Evolutionary conservation across 1,139 yeast genomes (phyloP), one percentile per base, ranked within the genome.

Genomic region (Scheffersomyces quercinus): DNA sequence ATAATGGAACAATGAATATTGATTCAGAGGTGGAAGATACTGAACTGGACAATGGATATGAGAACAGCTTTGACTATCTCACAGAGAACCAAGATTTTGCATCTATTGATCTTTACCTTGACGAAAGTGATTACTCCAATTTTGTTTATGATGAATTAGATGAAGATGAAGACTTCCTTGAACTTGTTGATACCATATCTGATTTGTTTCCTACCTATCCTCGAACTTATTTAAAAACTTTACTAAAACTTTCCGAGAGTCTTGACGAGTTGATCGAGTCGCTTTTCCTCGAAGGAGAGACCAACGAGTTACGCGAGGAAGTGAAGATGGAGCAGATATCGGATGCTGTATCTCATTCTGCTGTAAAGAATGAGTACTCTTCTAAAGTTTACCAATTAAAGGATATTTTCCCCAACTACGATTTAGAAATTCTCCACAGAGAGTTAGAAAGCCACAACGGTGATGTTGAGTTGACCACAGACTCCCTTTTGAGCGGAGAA

Each of bases 151-250:
- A 52, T 38, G 52, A 46, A 31, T 32, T 48, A 11, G 58, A 54
- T 36, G 50, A 50, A 29, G 58, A 54, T 29, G 47, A 41, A 11
- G 55, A 54, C 29, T 53, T 52, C 41, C 38, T 46, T 31, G 49
- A 43, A 1, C 38, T 49, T 44, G 58, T 62, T 9, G 68, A 65
- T 15, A 41, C 48, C 3, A 49, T 67, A 33, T 53, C 62, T 14
- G 68, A 65, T 32, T 45, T 66, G 35, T 68, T 68, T 38, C 73
- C 73, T 3, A 47, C 52, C 5, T 45, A 54, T 31, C 49, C 62
- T 9, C 56, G 65, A 20, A 54, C 63, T 15, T 70, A 67, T 33
- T 54, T 68, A 36, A 52, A 55, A 40, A 51, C 55, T 6, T 51
- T 64, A 39, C 42, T 61, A 38, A 51, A 56, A 41, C 52, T 59